phyloP scores from a whole-genome alignment of 164 flowering plant genomes.

The Sedum album region DNA sequence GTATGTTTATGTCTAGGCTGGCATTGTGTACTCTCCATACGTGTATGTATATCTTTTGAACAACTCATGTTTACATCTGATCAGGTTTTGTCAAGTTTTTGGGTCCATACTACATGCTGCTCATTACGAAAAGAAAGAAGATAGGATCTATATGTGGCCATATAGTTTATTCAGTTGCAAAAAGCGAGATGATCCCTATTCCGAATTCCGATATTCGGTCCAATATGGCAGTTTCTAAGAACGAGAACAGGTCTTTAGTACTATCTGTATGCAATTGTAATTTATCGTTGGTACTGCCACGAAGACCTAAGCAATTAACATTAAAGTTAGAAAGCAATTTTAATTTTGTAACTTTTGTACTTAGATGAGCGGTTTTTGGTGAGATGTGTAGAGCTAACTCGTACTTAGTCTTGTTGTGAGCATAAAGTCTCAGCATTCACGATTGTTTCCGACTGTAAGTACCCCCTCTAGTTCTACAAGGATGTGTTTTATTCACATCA shows the following conservation, averaged over 20 bases:
- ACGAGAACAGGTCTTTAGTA: constrained; percentile 74
- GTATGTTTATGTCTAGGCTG: constrained; percentile 28
- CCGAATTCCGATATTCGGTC: constrained; percentile 49
- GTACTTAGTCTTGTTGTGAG: not conserved
- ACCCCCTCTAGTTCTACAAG: constrained; percentile 16
- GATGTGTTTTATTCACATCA: constrained; percentile 16
- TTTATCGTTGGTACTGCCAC: constrained; percentile 30
- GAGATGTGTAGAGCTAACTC: constrained; percentile 2
- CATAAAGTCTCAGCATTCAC: not conserved
- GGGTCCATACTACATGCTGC: constrained; percentile 97
- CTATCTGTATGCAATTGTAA: constrained; percentile 54
- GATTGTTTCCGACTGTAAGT: constrained; percentile 7
- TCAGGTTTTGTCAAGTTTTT: constrained; percentile 83
- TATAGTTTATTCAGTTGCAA: constrained; percentile 62
- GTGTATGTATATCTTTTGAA: constrained; percentile 7
- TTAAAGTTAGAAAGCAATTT: constrained; percentile 20
- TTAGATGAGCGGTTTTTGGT: constrained; percentile 2
- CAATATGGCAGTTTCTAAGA: constrained; percentile 51
- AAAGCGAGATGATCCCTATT: constrained; percentile 82
- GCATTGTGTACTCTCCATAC: not conserved
- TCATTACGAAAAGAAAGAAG: constrained; percentile 81
- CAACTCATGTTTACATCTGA: not conserved
- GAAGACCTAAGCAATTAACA: constrained; percentile 26
- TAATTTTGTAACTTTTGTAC: constrained; percentile 10
- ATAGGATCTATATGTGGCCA: constrained; percentile 87